Evolutionary conservation across 805 yeast species (phyloP), one percentile per base, ranked within the genome.

Genomic region (Brettanomyces naardenensis): DNA sequence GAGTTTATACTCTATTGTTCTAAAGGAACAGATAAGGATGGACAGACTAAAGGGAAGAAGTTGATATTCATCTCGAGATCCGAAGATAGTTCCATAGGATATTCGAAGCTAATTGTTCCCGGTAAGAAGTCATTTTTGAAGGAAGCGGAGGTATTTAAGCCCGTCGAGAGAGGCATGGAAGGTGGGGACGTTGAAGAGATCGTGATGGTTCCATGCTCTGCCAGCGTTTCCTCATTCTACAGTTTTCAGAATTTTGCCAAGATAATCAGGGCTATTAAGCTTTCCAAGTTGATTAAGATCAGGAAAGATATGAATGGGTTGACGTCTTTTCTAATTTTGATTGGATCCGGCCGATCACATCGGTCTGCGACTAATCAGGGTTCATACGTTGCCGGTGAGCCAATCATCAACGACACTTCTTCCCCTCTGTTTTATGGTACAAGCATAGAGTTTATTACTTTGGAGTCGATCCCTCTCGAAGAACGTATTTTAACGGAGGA

Each of bases 81-180:
- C 3, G 51, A 68, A 28, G 84, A 90, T 9, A 82, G 78, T 19
- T 42, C 60, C n/a, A 67, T 84, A 33, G 95, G 95, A 0, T 65
- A 68, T 36, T 77, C 85, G 28, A 78, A 80, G 49, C 62, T 85
- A 17, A 66, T 71, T 7, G 68, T 80, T 33, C 95, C 95, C 0
- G 71, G 68, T 42, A 82, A 73, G 34, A 68, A 70, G 46, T 63
- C 75, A 2, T 72, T 77, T 10, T 54, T 87, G 23, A 90, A 82
- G 43, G 76, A 78, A 31, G 53, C 85, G 22, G 65, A 54, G n/a
- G 48, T 73, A 2, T 64, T 46, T 44, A 52, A 47, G 19, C 55
- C 56, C 2, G 42, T 40, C 4, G 1, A 26, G 5, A 29, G 22
- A 2, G 18, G 5, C 4, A 15, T 17, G 4, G 9, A 11, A 31